Evolutionary conservation across 2,329 filamentous ascomycete genomes (phyloP).

Genomic region (Pezicula radicicola): DNA sequence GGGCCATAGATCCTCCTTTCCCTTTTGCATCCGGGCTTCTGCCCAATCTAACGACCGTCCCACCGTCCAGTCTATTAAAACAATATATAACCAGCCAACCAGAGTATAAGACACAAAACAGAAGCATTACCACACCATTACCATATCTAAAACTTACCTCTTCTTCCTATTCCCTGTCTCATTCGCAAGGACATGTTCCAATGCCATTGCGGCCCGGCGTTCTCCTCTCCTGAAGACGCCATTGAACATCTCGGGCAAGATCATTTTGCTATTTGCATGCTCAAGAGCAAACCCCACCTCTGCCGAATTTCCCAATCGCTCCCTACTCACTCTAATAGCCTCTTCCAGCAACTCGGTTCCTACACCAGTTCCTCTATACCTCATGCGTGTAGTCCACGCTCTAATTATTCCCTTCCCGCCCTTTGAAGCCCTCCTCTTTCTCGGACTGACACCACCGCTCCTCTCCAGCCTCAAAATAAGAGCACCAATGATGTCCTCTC

Average conservation of each 20-base stretch:
- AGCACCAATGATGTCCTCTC: slow-evolving; percentile 66
- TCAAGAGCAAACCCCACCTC: slow-evolving; percentile 70
- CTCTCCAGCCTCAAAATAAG: slow-evolving; percentile 65
- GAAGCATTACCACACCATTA: neutral
- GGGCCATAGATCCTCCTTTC: neutral
- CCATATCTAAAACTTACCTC: slow-evolving; percentile 12
- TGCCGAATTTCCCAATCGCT: slow-evolving; percentile 64
- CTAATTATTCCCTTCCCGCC: slow-evolving; percentile 70
- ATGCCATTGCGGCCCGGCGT: slow-evolving; percentile 48
- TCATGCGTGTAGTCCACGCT: slow-evolving; percentile 75
- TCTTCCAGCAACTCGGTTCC: slow-evolving; percentile 71
- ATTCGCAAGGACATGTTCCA: slow-evolving; percentile 48
- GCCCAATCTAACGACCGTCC: neutral
- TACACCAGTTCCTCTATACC: slow-evolving; percentile 69
- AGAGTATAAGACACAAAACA: neutral
- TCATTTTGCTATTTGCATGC: slow-evolving; percentile 70
- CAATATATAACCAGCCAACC: neutral
- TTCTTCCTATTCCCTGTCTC: slow-evolving; percentile 19
- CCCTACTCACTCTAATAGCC: slow-evolving; percentile 65
- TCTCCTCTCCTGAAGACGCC: slow-evolving; percentile 57
- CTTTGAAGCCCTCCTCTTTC: slow-evolving; percentile 31
- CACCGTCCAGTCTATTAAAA: neutral
- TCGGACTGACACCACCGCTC: slow-evolving; percentile 12
- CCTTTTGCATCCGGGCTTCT: neutral
- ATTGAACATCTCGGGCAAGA: slow-evolving; percentile 64